phyloP scores from a whole-genome alignment of 768 basidiomycete genomes.

The Russula ochroleuca region DNA sequence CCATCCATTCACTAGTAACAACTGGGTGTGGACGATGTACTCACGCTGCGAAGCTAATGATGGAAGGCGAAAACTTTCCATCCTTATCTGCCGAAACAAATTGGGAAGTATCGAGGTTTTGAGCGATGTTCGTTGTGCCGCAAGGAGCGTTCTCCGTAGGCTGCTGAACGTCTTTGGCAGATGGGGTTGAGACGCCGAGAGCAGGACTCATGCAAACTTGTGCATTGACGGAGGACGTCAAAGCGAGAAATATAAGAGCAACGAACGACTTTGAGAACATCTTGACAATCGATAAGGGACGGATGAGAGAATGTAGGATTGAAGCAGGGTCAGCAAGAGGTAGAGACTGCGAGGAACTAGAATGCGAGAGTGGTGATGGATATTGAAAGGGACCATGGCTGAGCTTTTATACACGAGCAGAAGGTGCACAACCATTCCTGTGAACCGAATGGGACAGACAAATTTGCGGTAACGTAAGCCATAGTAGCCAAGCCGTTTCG shows the following conservation, averaged over 20 bases:
- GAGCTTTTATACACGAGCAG: slow-evolving; percentile 1
- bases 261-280: slow-evolving; percentile 34
- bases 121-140: slow-evolving; percentile 42
- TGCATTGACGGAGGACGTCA: slow-evolving; percentile 38
- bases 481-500: neutral
- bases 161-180: slow-evolving; percentile 33
- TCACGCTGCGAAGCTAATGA: slow-evolving; percentile 48
- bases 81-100: slow-evolving; percentile 31
- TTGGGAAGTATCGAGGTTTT: slow-evolving; percentile 39
- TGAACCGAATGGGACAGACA: neutral
- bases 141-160: slow-evolving; percentile 38
- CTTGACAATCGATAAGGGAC: neutral
- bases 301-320: neutral
- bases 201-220: slow-evolving; percentile 44
- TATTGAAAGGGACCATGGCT: neutral
- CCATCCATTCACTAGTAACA: slow-evolving; percentile 44
- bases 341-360: slow-evolving; percentile 7
- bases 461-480: neutral
- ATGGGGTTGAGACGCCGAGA: slow-evolving; percentile 33
- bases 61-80: slow-evolving; percentile 41
- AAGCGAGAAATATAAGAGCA: slow-evolving; percentile 33
- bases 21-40: slow-evolving; percentile 30
- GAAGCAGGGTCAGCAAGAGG: neutral
- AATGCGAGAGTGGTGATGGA: neutral
- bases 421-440: neutral